Conservation (phyloP, 2,329 filamentous ascomycete genomes). For the Aspergillus quadricinctus region DNA sequence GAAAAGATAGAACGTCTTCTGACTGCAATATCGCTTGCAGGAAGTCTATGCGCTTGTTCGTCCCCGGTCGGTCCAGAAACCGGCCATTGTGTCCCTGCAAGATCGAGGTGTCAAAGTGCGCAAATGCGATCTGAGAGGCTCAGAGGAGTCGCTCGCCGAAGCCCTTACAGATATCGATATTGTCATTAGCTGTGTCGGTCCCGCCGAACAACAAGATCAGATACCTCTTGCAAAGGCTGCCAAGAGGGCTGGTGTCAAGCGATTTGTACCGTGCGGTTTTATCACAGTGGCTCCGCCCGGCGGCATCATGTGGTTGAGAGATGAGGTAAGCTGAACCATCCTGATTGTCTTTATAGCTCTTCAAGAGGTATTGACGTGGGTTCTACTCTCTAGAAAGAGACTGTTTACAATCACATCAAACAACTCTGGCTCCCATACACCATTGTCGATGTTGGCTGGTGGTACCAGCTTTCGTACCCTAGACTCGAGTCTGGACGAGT, state of each 20-base stretch:
- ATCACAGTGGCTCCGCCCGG: constrained; percentile 44
- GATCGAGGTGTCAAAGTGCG: constrained; percentile 43
- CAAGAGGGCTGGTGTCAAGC: constrained; percentile 47
- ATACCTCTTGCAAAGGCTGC: constrained; percentile 46
- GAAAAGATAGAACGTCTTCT: neutral
- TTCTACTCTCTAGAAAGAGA: constrained; percentile 44
- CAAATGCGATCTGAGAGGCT: constrained; percentile 40
- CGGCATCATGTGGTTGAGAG: constrained; percentile 41
- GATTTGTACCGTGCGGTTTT: constrained; percentile 52
- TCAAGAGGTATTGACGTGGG: neutral
- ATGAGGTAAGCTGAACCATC: constrained; percentile 28
- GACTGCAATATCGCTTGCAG: constrained; percentile 25
- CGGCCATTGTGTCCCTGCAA: constrained; percentile 38
- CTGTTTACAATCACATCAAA: constrained; percentile 48
- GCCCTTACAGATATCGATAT: constrained; percentile 43
- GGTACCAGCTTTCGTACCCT: constrained; percentile 50
- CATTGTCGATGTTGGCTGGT: constrained; percentile 56
- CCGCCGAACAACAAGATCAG: constrained; percentile 37
- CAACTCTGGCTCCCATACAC: constrained; percentile 51
- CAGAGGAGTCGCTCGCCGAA: constrained; percentile 40
- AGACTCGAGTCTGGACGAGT: constrained; percentile 43
- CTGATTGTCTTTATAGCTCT: neutral
- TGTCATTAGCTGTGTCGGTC: constrained; percentile 42
- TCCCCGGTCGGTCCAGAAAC: constrained; percentile 45
- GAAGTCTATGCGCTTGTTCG: constrained; percentile 48